Percentiles rank a stretch among this genome's conserved stretches.
Evolutionary conservation across 495 filamentous ascomycete genomes (phyloP).

Genomic region (Halenospora varia): DNA sequence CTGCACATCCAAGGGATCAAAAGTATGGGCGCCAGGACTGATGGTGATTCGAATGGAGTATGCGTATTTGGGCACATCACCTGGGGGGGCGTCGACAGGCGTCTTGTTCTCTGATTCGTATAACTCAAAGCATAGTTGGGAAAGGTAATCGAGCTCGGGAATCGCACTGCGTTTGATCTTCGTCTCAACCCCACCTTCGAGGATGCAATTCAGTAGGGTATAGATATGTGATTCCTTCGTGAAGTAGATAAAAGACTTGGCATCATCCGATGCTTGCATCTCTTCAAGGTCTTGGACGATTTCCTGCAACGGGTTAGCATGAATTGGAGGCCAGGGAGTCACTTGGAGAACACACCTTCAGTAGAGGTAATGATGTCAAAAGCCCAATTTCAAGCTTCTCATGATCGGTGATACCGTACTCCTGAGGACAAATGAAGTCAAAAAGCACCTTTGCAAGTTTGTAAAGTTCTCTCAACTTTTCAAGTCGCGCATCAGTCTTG

Average conservation of each 20-base stretch:
- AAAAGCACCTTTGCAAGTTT: constrained; percentile 91
- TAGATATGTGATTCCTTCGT: constrained; percentile 99
- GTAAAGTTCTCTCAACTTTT: constrained; percentile 87
- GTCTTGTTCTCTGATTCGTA: constrained; percentile 85
- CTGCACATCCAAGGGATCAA: constrained; percentile 92
- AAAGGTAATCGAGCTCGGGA: constrained; percentile 96
- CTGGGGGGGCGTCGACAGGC: constrained; percentile 31
- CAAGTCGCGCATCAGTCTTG: constrained; percentile 79
- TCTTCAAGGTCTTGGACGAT: constrained; percentile 97
- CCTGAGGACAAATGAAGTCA: constrained; percentile 96
- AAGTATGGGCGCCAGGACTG: constrained; percentile 91
- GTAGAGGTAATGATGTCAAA: constrained; percentile 83
- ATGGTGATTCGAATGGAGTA: constrained; percentile 97
- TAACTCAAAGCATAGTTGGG: constrained; percentile 94
- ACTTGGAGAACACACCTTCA: constrained; percentile 47
- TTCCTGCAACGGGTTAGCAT: constrained; percentile 40
- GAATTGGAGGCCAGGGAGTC: not conserved
- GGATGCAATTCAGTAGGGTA: constrained; percentile 93
- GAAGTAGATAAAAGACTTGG: constrained; percentile 97
- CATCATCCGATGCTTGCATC: constrained; percentile 87
- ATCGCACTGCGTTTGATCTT: constrained; percentile 88
- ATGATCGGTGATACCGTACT: constrained; percentile 89
- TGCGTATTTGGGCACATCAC: constrained; percentile 51
- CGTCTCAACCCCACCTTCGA: constrained; percentile 92
- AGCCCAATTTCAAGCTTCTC: constrained; percentile 98